Evolutionary conservation across 768 basidiomycete genomes (phyloP).

Genomic region (Panaeolus cyanescens): DNA sequence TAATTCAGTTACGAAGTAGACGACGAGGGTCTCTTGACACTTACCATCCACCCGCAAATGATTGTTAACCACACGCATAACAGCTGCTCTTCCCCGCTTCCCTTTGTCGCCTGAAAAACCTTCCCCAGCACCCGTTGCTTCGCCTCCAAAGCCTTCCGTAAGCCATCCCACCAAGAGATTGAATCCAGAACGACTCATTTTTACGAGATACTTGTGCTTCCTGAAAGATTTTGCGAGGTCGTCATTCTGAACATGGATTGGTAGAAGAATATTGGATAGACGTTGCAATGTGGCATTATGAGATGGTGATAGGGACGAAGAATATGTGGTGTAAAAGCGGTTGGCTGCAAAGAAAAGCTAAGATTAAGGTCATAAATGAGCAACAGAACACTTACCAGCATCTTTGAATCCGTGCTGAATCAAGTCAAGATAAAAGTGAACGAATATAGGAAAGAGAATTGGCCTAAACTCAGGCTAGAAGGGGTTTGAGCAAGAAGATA

Average conservation of each 20-base stretch:
- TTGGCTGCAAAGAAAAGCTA: conserved; percentile 52
- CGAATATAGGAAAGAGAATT: conserved; percentile 94
- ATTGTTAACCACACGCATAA: conserved; percentile 94
- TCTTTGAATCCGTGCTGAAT: conserved; percentile 89
- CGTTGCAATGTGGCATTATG: conserved; percentile 76
- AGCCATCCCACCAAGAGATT: conserved; percentile 93
- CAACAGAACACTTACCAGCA: conserved; percentile 64
- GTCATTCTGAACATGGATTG: conserved; percentile 82
- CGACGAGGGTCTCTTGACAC: conserved; percentile 13
- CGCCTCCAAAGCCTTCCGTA: conserved; percentile 88
- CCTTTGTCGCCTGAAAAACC: conserved; percentile 83
- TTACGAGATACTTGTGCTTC: conserved; percentile 87
- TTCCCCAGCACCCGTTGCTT: conserved; percentile 76
- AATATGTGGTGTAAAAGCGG: conserved; percentile 73
- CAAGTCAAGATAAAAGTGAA: conserved; percentile 95
- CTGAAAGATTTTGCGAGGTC: conserved; percentile 83
- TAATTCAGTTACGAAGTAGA: conserved; percentile 11
- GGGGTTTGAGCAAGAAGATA: background rate
- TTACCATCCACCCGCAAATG: conserved; percentile 89
- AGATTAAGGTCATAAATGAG: conserved; percentile 3
- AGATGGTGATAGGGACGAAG: conserved; percentile 60
- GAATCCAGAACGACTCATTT: conserved; percentile 91
- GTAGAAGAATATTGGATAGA: conserved; percentile 78
- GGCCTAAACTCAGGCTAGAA: conserved; percentile 89
- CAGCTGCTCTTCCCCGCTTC: conserved; percentile 82